Evolutionary conservation across 352 stramenopile species (phyloP).

Genomic region (Globisporangium apiculatum): DNA sequence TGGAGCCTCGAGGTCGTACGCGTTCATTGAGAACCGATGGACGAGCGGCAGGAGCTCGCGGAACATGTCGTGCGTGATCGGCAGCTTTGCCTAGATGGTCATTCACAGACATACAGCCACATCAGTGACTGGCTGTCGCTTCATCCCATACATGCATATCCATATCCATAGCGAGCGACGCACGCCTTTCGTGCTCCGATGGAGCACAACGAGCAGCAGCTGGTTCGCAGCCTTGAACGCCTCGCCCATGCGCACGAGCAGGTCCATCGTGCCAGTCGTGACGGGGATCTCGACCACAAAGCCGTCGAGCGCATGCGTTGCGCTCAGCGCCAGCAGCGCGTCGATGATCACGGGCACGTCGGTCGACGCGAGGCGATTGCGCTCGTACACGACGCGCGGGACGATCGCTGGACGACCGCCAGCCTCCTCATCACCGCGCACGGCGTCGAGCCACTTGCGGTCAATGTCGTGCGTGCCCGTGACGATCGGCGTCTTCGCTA

Average conservation of each 20-base stretch:
- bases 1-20: slow-evolving; percentile 59
- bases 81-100: slow-evolving; percentile 28
- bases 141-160: too few species aligned
- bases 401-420: slow-evolving; percentile 42
- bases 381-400: slow-evolving; percentile 74
- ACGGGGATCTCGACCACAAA: slow-evolving; percentile 78
- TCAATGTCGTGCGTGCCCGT: slow-evolving; percentile 74
- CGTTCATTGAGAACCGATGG: slow-evolving; percentile 79
- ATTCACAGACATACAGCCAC: background rate
- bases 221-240: slow-evolving; percentile 40
- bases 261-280: slow-evolving; percentile 42
- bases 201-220: slow-evolving; percentile 60
- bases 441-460: slow-evolving; percentile 36
- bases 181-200: slow-evolving; percentile 47
- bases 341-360: slow-evolving; percentile 54
- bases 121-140: background rate
- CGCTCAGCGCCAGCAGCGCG: slow-evolving; percentile 31
- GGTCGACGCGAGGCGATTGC: slow-evolving; percentile 39
- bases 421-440: slow-evolving; percentile 18
- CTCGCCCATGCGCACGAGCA: slow-evolving; percentile 48
- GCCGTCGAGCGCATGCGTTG: slow-evolving; percentile 49
- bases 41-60: slow-evolving; percentile 46
- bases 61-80: slow-evolving; percentile 54
- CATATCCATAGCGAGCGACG: background rate
- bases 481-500: slow-evolving; percentile 37